Base-by-base conservation (phyloP, 2,329 filamentous ascomycete species). In the Leptographium radiaticola region DNA sequence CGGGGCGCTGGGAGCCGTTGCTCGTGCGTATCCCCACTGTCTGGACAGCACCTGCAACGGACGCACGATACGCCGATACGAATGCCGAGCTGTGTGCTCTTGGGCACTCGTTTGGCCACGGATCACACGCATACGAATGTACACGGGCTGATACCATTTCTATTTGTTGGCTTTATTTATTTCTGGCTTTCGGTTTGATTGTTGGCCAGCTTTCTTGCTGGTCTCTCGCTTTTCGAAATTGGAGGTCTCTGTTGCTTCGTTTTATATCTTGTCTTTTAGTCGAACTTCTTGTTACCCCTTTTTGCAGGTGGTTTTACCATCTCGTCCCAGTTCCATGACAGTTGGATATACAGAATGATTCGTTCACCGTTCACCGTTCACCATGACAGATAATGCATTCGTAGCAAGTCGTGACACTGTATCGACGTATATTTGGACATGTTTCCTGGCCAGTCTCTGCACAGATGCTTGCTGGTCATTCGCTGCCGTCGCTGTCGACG, bases 401-500 rank as follows among this genome's bases (percentile, higher is more conserved):
- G 25, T 25, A 25, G 25, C 5, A 25, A 5, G 25, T 25, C 25
- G 25, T 25, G 25, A 25, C 25, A 25, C 5, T 25, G 25, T 25
- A 25, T 25, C 25, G 25, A 25, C 25, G 25, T 25, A 25, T 25
- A 25, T 25, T 49, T 15, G 40, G 20, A 3, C 39, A 5, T 15
- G 39, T 36, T 36, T 36, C 34, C 34, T 36, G 12, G 34, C 25
- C 11, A 40, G 15, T 40, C 13, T 48, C 18, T 48, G 18, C 20
- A 38, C 46, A 20, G 16, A 12, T 16, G 16, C 10, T 7, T 39
- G 2, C 10, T 16, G n/a, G 4, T 15, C 33, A 51, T 44, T 81
- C 78, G 60, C 78, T 81, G 57, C 83, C 80, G 51, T 78, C 75
- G 12, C 76, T 79, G 62, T 83, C 80, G 55, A 84, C 65, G 13